These are phyloP conservation scores for Xylaria venustula DNA, from an alignment of 495 filamentous ascomycete species.

Conservation along the genomic window DNA sequence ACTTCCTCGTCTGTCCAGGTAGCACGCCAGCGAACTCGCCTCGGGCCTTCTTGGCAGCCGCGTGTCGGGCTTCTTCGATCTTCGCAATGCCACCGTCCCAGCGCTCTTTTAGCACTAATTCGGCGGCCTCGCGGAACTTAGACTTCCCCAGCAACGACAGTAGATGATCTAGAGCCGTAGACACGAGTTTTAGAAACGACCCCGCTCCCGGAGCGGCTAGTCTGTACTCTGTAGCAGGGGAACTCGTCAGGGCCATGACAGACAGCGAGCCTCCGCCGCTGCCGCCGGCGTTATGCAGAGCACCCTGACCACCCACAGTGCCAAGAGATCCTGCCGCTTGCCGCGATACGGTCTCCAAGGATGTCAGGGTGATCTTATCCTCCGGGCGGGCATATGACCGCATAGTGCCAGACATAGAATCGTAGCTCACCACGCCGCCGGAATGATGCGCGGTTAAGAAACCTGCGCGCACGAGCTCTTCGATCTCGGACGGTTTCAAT, in stretches of 20 bases:
- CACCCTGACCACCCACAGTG: constrained; percentile 60
- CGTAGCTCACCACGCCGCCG: constrained; percentile 41
- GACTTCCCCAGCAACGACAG: constrained; percentile 64
- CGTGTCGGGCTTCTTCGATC: constrained; percentile 47
- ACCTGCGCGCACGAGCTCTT: constrained; percentile 64
- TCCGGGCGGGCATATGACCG: constrained; percentile 51
- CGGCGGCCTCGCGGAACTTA: constrained; percentile 61
- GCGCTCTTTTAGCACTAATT: constrained; percentile 65
- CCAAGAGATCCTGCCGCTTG: constrained; percentile 62
- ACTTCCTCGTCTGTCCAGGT: constrained; percentile 75
- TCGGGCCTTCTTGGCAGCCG: constrained; percentile 59
- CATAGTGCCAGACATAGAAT: constrained; percentile 38
- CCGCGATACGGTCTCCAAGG: constrained; percentile 52
- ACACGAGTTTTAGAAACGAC: constrained; percentile 68
- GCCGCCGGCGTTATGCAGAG: constrained; percentile 54
- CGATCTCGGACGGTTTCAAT: constrained; percentile 53
- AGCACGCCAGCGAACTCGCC: constrained; percentile 71
- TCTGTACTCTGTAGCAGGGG: constrained; percentile 40
- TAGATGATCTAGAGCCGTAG: constrained; percentile 64
- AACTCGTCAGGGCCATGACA: constrained; percentile 12
- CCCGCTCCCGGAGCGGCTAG: constrained; percentile 75
- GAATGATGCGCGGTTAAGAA: constrained; percentile 63
- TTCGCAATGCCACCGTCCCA: constrained; percentile 77
- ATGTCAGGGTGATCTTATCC: constrained; percentile 48
- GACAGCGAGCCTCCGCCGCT: constrained; percentile 19